phyloP scores from a whole-genome alignment of 2,329 filamentous ascomycete genomes.

The Hortaea sp. region DNA sequence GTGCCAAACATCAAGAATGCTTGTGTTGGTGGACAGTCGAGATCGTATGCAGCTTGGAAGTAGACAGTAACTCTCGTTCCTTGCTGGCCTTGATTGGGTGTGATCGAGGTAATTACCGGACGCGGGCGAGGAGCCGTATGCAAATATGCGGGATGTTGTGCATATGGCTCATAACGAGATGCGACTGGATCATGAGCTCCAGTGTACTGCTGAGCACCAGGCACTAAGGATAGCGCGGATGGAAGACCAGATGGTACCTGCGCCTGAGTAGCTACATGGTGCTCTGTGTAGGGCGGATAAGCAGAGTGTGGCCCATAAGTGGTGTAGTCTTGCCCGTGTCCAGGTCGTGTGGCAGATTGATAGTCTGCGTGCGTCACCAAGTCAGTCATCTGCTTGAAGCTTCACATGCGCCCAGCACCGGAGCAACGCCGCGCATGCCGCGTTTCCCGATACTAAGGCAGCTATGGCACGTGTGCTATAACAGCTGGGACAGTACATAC shows the following conservation, averaged over 20 bases:
- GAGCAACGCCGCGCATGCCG: slow-evolving; percentile 4
- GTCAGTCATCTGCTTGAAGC: slow-evolving; percentile 34
- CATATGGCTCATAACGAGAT: slow-evolving; percentile 45
- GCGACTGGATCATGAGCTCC: slow-evolving; percentile 44
- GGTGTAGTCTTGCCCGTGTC: slow-evolving; percentile 44
- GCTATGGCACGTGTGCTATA: slow-evolving; percentile 4
- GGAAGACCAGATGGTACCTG: slow-evolving; percentile 39
- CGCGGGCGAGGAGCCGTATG: slow-evolving; percentile 48
- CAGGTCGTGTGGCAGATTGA: slow-evolving; percentile 51
- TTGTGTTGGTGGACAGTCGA: slow-evolving; percentile 44
- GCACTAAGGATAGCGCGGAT: slow-evolving; percentile 35
- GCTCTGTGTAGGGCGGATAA: slow-evolving; percentile 30
- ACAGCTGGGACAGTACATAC: slow-evolving; percentile 48
- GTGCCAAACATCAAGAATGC: slow-evolving; percentile 66
- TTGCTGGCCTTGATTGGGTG: slow-evolving; percentile 56
- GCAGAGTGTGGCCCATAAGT: slow-evolving; percentile 38
- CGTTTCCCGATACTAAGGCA: slow-evolving; percentile 7
- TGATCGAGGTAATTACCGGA: slow-evolving; percentile 58
- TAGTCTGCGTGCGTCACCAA: slow-evolving; percentile 38
- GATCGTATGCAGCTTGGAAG: slow-evolving; percentile 64
- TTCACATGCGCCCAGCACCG: slow-evolving; percentile 21
- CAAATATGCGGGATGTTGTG: slow-evolving; percentile 57
- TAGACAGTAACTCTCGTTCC: slow-evolving; percentile 65
- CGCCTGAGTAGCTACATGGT: slow-evolving; percentile 40
- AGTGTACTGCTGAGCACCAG: slow-evolving; percentile 28